A percentile compares a stretch with the other conserved stretches of the same genome.
These are phyloP conservation scores for Cicer chorassanicum DNA, from an alignment of 306 rosid genomes.

Conservation along the genomic window DNA sequence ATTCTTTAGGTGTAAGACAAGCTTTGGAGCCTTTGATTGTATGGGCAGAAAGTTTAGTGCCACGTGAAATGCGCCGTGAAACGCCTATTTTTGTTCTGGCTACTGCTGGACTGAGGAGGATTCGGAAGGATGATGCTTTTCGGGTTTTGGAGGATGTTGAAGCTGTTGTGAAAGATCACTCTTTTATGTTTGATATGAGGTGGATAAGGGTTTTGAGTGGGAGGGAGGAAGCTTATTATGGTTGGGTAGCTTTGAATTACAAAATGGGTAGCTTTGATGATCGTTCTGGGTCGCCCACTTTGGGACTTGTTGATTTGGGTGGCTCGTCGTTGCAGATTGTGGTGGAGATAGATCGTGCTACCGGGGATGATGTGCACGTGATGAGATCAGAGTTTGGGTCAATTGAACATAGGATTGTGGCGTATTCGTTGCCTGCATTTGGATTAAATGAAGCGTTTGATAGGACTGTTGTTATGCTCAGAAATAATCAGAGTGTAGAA, in stretches of 20 bases:
- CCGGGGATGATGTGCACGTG: conserved; percentile 47
- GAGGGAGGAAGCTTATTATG: conserved; percentile 86
- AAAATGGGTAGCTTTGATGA: conserved; percentile 63
- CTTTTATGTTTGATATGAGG: conserved; percentile 56
- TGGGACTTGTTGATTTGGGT: conserved; percentile 86
- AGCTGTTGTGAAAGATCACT: conserved; percentile 56
- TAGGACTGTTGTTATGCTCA: conserved; percentile 62
- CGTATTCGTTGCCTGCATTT: conserved; percentile 70
- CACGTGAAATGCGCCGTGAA: conserved; percentile 49
- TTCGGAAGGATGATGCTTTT: conserved; percentile 45
- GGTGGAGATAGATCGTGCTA: conserved; percentile 54
- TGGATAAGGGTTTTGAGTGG: conserved; percentile 91
- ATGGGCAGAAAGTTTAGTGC: conserved; percentile 70
- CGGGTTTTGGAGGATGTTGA: conserved; percentile 63
- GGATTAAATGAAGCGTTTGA: conserved; percentile 90
- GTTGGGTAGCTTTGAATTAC: conserved; percentile 87
- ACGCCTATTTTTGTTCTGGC: conserved; percentile 78
- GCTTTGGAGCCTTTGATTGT: conserved; percentile 75
- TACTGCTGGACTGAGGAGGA: conserved; percentile 81
- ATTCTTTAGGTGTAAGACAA: conserved; percentile 61
- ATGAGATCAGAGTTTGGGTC: conserved; percentile 63
- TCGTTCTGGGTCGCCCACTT: conserved; percentile 52
- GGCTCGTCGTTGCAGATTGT: conserved; percentile 88
- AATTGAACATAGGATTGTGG: conserved; percentile 54
- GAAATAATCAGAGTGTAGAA: conserved; percentile 46